Evolutionary conservation across 192 early-diverging fungal species (phyloP).

Genomic region (Linnemannia exigua): DNA sequence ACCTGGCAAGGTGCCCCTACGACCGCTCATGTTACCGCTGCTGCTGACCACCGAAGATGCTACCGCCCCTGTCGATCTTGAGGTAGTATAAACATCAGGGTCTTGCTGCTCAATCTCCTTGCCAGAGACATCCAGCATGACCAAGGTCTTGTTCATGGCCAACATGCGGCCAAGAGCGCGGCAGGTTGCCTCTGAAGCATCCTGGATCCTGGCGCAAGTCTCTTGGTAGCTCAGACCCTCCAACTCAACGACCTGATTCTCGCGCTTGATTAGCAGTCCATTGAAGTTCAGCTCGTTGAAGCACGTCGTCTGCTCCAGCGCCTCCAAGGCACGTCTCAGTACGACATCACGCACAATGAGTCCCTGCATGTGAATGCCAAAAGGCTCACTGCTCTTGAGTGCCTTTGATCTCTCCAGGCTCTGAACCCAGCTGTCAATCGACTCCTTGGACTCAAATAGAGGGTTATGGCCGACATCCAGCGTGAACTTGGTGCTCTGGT

Average conservation of each 20-base stretch:
- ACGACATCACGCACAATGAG: constrained; percentile 27
- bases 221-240: constrained; percentile 20
- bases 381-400: constrained; percentile 15
- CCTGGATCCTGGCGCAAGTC: constrained; percentile 9
- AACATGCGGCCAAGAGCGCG: constrained; percentile 40
- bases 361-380: constrained; percentile 45
- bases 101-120: constrained; percentile 21
- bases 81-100: neutral
- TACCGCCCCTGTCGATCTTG: neutral
- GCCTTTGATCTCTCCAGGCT: neutral
- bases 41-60: neutral
- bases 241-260: constrained; percentile 37
- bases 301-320: constrained; percentile 36
- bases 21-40: neutral
- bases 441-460: constrained; percentile 35
- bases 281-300: constrained; percentile 51
- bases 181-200: constrained; percentile 42
- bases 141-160: constrained; percentile 30
- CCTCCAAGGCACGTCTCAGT: constrained; percentile 17
- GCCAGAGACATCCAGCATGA: constrained; percentile 50
- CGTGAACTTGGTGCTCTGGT: constrained; percentile 44
- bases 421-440: constrained; percentile 30
- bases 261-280: constrained; percentile 34
- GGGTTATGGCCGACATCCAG: constrained; percentile 48
- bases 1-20: neutral